Conservation (phyloP, 208 protist species). For the Wallacemonas sp. region DNA sequence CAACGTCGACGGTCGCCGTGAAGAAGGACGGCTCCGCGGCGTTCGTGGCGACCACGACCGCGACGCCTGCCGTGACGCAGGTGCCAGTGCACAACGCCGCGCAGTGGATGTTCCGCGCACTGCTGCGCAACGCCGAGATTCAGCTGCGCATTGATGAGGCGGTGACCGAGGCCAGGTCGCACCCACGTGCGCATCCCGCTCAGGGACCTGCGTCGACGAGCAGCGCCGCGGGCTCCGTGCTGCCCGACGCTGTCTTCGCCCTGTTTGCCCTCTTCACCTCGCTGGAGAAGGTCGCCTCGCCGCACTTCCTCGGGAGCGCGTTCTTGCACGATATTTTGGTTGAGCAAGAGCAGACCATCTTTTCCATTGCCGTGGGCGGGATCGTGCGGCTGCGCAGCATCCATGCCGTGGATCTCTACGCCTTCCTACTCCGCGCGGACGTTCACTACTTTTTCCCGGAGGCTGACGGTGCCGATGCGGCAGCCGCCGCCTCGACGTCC, state of each 20-base stretch:
- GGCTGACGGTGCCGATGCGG: background rate
- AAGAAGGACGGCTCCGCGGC: background rate
- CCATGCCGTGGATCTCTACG: conserved; percentile 40
- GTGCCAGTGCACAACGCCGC: conserved; percentile 21
- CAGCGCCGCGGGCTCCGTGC: background rate
- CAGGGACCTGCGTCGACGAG: background rate
- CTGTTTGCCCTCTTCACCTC: conserved; percentile 14
- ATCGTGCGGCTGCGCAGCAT: conserved; percentile 29
- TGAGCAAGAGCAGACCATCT: conserved; percentile 40
- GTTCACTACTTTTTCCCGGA: conserved; percentile 27
- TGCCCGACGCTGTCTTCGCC: conserved; percentile 10
- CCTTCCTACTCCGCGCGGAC: conserved; percentile 51
- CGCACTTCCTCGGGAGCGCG: conserved; percentile 28
- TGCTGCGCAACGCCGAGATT: conserved; percentile 53
- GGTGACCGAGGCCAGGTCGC: conserved; percentile 24
- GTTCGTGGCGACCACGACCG: background rate
- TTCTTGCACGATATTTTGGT: conserved; percentile 55
- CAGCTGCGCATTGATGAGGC: conserved; percentile 44
- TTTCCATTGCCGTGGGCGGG: conserved; percentile 43
- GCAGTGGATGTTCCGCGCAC: conserved; percentile 57
- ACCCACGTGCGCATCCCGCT: background rate
- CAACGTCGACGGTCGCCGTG: conserved; percentile 13
- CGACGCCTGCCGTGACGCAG: conserved; percentile 6
- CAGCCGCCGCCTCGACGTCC: too few relatives aligned
- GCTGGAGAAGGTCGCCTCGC: conserved; percentile 43